phyloP scores from a whole-genome alignment of 371 early-diverging fungal species.

The Batrachochytrium dendrobatidis region DNA sequence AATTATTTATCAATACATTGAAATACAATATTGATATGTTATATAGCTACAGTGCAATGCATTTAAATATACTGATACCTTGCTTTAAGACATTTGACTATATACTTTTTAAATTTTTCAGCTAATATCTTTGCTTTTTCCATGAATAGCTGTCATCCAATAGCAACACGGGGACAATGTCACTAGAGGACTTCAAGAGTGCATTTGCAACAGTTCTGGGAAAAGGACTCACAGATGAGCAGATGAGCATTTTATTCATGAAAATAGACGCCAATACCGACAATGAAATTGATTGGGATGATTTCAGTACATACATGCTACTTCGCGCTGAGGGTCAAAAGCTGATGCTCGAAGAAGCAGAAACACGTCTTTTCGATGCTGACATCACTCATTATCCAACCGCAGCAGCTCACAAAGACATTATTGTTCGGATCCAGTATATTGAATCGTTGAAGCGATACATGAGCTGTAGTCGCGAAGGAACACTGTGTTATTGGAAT shows the following conservation, averaged over 20 bases:
- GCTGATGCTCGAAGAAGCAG: conserved; percentile 34
- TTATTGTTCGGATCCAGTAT: conserved; percentile 26
- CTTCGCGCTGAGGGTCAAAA: conserved; percentile 38
- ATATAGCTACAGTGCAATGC: too few relatives aligned
- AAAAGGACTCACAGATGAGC: conserved; percentile 35
- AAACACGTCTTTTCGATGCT: conserved; percentile 27
- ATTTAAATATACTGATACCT: background rate
- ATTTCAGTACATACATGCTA: conserved; percentile 45
- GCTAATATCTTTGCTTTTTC: too few relatives aligned
- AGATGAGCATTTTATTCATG: conserved; percentile 43
- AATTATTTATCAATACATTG: background rate
- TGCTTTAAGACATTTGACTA: background rate
- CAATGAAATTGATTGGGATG: conserved; percentile 44
- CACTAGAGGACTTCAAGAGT: conserved; percentile 34
- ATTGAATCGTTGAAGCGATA: conserved; percentile 19
- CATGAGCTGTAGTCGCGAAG: conserved; percentile 39
- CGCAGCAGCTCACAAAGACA: conserved; percentile 33
- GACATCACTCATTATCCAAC: conserved; percentile 14
- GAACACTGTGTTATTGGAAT: conserved; percentile 38
- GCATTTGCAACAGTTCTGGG: conserved; percentile 40
- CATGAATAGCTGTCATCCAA: too few relatives aligned
- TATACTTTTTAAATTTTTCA: background rate
- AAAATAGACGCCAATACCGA: conserved; percentile 46
- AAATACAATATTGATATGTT: conserved; percentile 1
- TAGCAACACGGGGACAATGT: conserved; percentile 23